Percentiles rank a stretch among this genome's conserved stretches.
These are phyloP conservation scores for Bipolaris oryzae DNA, from an alignment of 2,329 filamentous ascomycete species.

Conservation along the genomic window DNA sequence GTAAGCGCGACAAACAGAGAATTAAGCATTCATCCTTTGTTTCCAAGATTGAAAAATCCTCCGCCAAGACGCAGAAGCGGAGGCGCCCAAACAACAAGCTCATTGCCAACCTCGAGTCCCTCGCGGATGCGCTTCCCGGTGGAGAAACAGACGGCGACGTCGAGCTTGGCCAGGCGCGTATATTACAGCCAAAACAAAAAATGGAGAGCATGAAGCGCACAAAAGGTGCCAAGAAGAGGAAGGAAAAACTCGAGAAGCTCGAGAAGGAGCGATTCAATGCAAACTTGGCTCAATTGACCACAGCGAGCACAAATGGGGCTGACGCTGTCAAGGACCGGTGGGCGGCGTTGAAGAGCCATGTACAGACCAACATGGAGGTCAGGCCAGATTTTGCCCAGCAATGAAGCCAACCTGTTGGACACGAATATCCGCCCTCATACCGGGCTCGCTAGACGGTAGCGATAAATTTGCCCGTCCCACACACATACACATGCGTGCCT, in stretches of 20 bases:
- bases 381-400: constrained; percentile 71
- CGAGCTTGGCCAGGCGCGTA: constrained; percentile 61
- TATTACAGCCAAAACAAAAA: constrained; percentile 58
- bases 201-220: constrained; percentile 64
- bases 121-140: constrained; percentile 81
- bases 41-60: constrained; percentile 71
- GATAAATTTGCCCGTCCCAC: too few relatives aligned
- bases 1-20: constrained; percentile 81
- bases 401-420: not conserved
- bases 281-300: constrained; percentile 79
- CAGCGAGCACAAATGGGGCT: constrained; percentile 13
- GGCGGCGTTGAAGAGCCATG: constrained; percentile 82
- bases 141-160: constrained; percentile 35
- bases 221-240: constrained; percentile 80
- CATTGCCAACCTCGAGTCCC: constrained; percentile 72
- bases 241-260: constrained; percentile 76
- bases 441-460: not conserved
- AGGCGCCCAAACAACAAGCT: constrained; percentile 78
- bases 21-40: constrained; percentile 84
- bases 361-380: constrained; percentile 86
- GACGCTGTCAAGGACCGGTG: constrained; percentile 59
- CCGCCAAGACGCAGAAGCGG: constrained; percentile 63
- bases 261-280: constrained; percentile 85
- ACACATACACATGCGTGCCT: not conserved
- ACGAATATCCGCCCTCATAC: not conserved